These are phyloP conservation scores for Raphanus hybrid DNA, from an alignment of 441 rosid genomes.

Conservation along the genomic window DNA sequence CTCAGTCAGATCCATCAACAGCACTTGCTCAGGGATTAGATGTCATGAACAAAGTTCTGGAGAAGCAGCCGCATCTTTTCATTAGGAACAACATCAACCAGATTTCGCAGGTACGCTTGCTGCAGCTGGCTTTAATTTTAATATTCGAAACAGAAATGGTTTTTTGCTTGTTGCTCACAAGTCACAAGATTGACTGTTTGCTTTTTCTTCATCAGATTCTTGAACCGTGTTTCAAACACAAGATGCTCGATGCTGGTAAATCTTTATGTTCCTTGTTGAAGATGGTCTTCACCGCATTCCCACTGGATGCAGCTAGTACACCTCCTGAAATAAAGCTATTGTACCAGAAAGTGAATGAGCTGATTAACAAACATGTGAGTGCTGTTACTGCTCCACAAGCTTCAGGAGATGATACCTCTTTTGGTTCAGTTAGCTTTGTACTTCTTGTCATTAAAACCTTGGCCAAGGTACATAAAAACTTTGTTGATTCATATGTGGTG, in stretches of 20 bases:
- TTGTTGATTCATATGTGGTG: conserved; percentile 76
- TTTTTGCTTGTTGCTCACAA: conserved; percentile 6
- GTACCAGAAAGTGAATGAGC: conserved; percentile 90
- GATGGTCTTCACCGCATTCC: conserved; percentile 96
- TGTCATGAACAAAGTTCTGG: conserved; percentile 99
- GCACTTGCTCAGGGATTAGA: conserved; percentile 99
- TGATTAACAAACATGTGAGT: conserved; percentile 87
- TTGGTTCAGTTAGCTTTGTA: conserved; percentile 85
- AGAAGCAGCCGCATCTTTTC: conserved; percentile 97
- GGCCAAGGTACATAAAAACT: conserved; percentile 87
- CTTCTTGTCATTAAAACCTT: conserved; percentile 91
- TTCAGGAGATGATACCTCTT: conserved; percentile 78
- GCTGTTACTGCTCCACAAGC: conserved; percentile 72
- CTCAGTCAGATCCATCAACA: conserved; percentile 97
- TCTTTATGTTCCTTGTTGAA: conserved; percentile 94
- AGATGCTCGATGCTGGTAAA: conserved; percentile 96
- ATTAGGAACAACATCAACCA: conserved; percentile 91
- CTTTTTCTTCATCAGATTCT: conserved; percentile 66
- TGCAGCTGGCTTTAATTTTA: conserved; percentile 30
- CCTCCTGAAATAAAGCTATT: conserved; percentile 79
- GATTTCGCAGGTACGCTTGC: conserved; percentile 84
- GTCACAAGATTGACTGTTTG: conserved; percentile 3
- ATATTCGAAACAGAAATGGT: conserved; percentile 17
- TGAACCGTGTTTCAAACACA: conserved; percentile 97
- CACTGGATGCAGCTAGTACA: conserved; percentile 74